Base-by-base conservation (phyloP, 2,329 filamentous ascomycete species). In the Pseudopyricularia cyperi region DNA sequence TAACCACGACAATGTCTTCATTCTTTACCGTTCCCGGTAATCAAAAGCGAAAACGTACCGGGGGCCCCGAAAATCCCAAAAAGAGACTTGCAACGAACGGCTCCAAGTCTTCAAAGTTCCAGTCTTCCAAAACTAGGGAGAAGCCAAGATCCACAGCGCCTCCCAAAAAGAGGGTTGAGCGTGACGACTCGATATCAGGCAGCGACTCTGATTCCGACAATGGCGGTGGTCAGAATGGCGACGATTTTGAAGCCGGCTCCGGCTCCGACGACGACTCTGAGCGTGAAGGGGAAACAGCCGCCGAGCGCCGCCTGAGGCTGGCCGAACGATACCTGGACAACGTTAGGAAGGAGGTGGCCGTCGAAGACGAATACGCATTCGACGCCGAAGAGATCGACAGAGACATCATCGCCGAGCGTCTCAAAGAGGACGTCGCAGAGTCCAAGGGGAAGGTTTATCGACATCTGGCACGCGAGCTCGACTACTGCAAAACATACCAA, bases 251-350 rank as follows among this genome's bases (percentile, higher is more conserved):
- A 48, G 64, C 65, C 4, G 61, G 58, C 22, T 62, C 65, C 42
- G 71, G 69, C 24, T 71, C 70, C 35, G 74, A 74, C 17, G 80
- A 78, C 26, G 76, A 75, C 33, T 87, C 83, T 1, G 85, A 85
- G n/a, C 80, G 81, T 55, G 87, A 89, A 56, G 81, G 80, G 57
- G 91, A 97, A 71, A 97, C 93, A 22, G 89, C 86, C 1, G 90
- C 89, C 34, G 89, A 96, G 64, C 84, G 88, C 66, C 79, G 93
- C 60, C 70, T 95, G 61, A 82, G 88, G 57, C 77, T 98, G 28
- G 93, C 93, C 30, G 89, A 97, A 70, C 82, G 87, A 61, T 97
- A 98, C 66, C 77, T 98, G 52, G 85, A 95, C 52, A 95, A 95
- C 64, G 82, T 96, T 56, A 82, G 85, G 61, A 79, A 86, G 61